Evolutionary conservation across 192 early-diverging fungal genomes (phyloP), one percentile per base, ranked within the genome.

Genomic region (Coemansia sp.): DNA sequence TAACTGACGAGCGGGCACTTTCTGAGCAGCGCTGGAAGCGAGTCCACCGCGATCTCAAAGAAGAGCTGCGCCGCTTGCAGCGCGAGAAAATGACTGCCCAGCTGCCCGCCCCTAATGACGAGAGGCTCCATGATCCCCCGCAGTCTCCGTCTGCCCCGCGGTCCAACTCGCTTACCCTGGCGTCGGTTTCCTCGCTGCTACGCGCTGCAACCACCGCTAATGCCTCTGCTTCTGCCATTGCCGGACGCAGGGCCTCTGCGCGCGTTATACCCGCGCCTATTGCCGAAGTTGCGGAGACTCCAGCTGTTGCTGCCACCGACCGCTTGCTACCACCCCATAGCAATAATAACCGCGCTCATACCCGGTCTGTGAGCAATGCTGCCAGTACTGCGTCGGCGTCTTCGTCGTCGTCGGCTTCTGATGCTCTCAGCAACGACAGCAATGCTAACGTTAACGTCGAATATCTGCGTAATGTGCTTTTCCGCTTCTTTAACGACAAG

Each of bases 401-500:
- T 63, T 68, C 36, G 39, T 55, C 17, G 31, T 59, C 27, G 34
- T 58, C 19, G 9, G 45, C 23, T 38, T 61, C 63, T 58, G 68
- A 11, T 32, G 59, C 59, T 2, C 59, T 61, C 2, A 31, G 34
- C 15, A 25, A 36, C 17, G 59, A 39, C n/a, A 50, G 66, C 3
- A 44, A 17, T 0, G 77, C 63, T n/a, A 61, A 17, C 10, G 72
- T 84, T 62, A 85, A 82, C 23, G 73, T 78, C 29, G 84, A 85
- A 63, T 85, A 85, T 42, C 21, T 85, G 70, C 75, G 84, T 48
- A 76, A 85, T 15, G 84, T 85, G 21, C 46, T 85, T 61, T 75
- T 85, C 62, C 68, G 73, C 14, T 85, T 85, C 59, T 75, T 85
- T 41, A 77, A 85, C 59, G 75, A 77, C 73, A 80, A 77, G 65